phyloP scores from a whole-genome alignment of 768 basidiomycete genomes.

The Kwoniella bestiolae region DNA sequence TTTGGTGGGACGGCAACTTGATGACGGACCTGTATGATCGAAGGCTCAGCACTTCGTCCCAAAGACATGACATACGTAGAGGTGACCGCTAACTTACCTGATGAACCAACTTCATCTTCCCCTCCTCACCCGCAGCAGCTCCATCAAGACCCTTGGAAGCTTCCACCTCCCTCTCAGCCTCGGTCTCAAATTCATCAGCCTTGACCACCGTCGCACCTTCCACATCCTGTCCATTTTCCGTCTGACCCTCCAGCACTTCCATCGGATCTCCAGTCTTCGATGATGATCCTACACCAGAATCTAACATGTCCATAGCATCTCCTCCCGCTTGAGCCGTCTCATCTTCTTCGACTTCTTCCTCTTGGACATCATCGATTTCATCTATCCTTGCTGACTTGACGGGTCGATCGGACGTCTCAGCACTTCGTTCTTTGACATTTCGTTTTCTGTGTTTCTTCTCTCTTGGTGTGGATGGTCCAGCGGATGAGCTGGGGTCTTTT shows the following conservation, averaged over 20 bases:
- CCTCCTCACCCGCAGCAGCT: conserved; percentile 48
- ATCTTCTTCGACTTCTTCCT: conserved; percentile 38
- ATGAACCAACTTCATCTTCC: conserved; percentile 58
- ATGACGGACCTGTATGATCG: conserved; percentile 34
- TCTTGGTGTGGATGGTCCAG: conserved; percentile 26
- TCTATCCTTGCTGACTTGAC: conserved; percentile 29
- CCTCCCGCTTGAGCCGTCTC: conserved; percentile 9
- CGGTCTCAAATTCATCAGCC: conserved; percentile 92
- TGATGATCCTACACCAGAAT: conserved; percentile 10
- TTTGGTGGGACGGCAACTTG: conserved; percentile 86
- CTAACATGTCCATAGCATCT: conserved; percentile 34
- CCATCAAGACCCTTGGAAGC: conserved; percentile 86
- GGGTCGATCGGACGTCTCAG: conserved; percentile 23
- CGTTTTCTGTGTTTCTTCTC: conserved; percentile 25
- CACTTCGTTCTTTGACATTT: conserved; percentile 21
- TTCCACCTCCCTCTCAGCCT: conserved; percentile 87
- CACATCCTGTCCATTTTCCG: conserved; percentile 23
- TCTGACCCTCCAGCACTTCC: conserved; percentile 24
- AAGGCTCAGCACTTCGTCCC: neutral
- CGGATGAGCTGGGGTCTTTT: conserved; percentile 1
- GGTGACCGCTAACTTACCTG: conserved; percentile 39
- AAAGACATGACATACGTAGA: neutral
- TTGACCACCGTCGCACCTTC: conserved; percentile 67
- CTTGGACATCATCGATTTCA: conserved; percentile 21
- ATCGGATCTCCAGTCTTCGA: conserved; percentile 13